Conservation (phyloP, 352 stramenopile genomes). For the Globisporangium rhizosaccharum region DNA sequence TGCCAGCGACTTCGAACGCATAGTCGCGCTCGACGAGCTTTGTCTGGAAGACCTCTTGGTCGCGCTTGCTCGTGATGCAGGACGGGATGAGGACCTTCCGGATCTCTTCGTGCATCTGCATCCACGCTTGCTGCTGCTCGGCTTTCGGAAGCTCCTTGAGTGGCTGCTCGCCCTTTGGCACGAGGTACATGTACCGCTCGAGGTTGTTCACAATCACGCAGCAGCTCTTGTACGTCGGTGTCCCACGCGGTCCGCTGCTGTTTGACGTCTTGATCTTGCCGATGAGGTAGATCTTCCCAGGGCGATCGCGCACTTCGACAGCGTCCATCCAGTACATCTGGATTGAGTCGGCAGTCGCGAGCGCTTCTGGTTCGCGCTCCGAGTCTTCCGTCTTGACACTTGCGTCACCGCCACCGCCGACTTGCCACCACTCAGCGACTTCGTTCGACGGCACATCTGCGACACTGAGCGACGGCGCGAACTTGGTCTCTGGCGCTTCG, state of each 20-base stretch:
- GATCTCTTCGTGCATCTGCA: conserved; percentile 88
- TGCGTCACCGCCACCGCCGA: conserved; percentile 19
- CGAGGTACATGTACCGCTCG: conserved; percentile 95
- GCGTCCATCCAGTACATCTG: conserved; percentile 98
- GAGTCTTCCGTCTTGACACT: conserved; percentile 18
- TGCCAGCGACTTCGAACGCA: conserved; percentile 94
- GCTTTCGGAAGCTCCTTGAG: conserved; percentile 89
- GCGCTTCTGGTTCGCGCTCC: conserved; percentile 25
- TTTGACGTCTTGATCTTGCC: conserved; percentile 89
- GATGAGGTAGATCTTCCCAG: conserved; percentile 96
- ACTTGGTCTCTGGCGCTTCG: conserved; percentile 17
- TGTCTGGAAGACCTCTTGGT: conserved; percentile 88
- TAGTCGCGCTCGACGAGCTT: conserved; percentile 97
- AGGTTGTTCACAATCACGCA: conserved; percentile 96
- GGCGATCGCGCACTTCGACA: conserved; percentile 90
- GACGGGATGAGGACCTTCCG: conserved; percentile 87
- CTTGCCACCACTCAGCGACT: conserved; percentile 82
- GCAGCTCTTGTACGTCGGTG: conserved; percentile 88
- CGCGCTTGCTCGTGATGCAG: conserved; percentile 60
- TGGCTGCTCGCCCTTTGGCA: conserved; percentile 33
- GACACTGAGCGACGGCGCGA: conserved; percentile 6
- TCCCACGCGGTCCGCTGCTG: conserved; percentile 19
- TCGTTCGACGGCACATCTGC: conserved; percentile 77
- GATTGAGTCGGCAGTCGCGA: conserved; percentile 60
- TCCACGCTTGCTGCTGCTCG: conserved; percentile 83